Evolutionary conservation across 2,329 filamentous ascomycete genomes (phyloP), one percentile per base, ranked within the genome.

Genomic region (Clonostachys solani): DNA sequence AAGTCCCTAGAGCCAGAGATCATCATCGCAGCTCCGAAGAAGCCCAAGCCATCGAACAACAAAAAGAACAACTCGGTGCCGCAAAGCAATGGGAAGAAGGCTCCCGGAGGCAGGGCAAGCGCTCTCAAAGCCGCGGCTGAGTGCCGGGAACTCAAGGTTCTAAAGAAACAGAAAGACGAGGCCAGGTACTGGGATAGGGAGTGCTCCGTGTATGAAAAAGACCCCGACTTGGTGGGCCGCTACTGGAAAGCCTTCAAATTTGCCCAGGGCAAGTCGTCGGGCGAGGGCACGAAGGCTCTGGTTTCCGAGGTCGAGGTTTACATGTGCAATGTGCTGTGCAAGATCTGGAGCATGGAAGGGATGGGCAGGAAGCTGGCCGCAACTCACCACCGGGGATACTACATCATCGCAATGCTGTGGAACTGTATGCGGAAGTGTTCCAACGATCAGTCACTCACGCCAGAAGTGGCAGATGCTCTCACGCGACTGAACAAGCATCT

Each of bases 1-100:
- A 86, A 82, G 52, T 69, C 68, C 3, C 71, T 89, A 6, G 73
- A 85, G 19, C 83, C 83, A 0, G 83, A 89, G 58, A 79, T 71
- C 5, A 78, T 89, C 43, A 75, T 84, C 2, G 73, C 78, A 17
- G 50, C 56, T n/a, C 50, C 36, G 7, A 45, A 45, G n/a, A 40
- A 40, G 33, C 12, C 45, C 12, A 43, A 5, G 44, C 23, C 43
- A 49, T 13, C n/a, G 46, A 52, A 44, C 19, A 52, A 52, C 48
- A 49, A 12, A 49, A 53, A 45, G 13, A 41, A 42, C 18, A 8
- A 60, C 3, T 8, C 12, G 12, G 17, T n/a, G 36, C 36, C 36
- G 36, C 36, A 38, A 4, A n/a, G 17, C 7, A n/a, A 38, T 8
- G 12, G 36, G 36, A n/a, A 38, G 36, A 38, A 38, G 5, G 17